These are phyloP conservation scores for Byssothecium circinans DNA, from an alignment of 2,329 filamentous ascomycete species.

Conservation along the genomic window DNA sequence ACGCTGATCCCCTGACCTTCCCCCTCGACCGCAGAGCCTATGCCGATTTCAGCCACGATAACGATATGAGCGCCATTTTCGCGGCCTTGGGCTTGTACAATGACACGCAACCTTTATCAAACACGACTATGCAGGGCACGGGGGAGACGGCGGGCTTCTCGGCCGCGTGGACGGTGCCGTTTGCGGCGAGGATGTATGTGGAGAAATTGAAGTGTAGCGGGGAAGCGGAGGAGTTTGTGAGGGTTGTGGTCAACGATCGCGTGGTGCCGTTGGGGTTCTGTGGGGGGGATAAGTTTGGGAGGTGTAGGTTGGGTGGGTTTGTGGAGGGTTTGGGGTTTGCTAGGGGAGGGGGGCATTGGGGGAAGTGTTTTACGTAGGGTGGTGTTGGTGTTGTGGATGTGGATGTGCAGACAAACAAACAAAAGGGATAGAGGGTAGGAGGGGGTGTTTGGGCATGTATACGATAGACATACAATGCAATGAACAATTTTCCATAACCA, in stretches of 20 bases:
- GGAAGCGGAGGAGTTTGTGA: conserved; percentile 68
- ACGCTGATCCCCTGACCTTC: conserved; percentile 68
- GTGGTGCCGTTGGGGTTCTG: conserved; percentile 74
- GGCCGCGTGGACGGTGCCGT: conserved; percentile 78
- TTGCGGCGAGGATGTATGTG: conserved; percentile 78
- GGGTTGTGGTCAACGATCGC: conserved; percentile 81
- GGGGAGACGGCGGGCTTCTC: conserved; percentile 67
- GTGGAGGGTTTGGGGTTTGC: conserved; percentile 77
- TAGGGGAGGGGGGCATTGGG: conserved; percentile 71
- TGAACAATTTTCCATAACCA: too few species aligned
- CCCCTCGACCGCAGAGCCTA: conserved; percentile 70
- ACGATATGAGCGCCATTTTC: conserved; percentile 77
- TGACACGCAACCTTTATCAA: conserved; percentile 54
- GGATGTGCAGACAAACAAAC: too few species aligned
- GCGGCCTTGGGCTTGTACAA: conserved; percentile 80
- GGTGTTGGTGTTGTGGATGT: too few species aligned
- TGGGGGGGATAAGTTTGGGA: conserved; percentile 67
- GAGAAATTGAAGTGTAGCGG: conserved; percentile 77
- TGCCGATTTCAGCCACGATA: conserved; percentile 91
- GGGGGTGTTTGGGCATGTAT: too few species aligned
- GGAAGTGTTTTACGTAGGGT: conserved; percentile 55
- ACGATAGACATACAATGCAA: too few species aligned
- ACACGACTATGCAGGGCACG: conserved; percentile 52
- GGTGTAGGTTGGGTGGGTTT: conserved; percentile 71
- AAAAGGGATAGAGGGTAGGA: too few species aligned